phyloP scores from a whole-genome alignment of 2,329 filamentous ascomycete genomes.

The Aspergillus sp. region DNA sequence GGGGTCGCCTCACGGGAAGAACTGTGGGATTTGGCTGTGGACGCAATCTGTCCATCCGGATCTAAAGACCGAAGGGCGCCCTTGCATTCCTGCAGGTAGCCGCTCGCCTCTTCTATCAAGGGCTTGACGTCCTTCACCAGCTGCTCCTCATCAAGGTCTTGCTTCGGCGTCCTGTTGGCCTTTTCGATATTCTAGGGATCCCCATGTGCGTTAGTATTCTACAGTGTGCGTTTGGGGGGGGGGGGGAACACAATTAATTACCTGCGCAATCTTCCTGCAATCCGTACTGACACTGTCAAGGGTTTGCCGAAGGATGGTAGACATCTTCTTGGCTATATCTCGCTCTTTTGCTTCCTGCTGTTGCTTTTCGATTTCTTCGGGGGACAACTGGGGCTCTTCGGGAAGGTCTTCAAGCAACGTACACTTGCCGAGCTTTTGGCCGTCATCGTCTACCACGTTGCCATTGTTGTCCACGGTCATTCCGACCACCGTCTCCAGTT shows the following conservation, averaged over 20 bases:
- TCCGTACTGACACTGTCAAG: conserved; percentile 81
- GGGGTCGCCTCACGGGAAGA: conserved; percentile 72
- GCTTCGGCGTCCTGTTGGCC: conserved; percentile 75
- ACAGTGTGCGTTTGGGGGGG: neutral
- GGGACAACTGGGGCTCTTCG: conserved; percentile 31
- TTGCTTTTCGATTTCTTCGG: conserved; percentile 53
- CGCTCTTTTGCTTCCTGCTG: conserved; percentile 64
- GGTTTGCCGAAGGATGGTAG: conserved; percentile 68
- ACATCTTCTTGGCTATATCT: conserved; percentile 76
- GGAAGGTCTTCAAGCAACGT: conserved; percentile 59
- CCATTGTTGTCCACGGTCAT: conserved; percentile 48
- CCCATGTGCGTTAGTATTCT: too few relatives aligned
- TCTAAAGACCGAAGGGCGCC: conserved; percentile 83
- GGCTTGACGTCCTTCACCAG: conserved; percentile 84
- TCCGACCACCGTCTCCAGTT: conserved; percentile 40
- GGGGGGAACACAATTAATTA: conserved; percentile 47
- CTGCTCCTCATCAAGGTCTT: conserved; percentile 86
- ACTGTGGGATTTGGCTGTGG: conserved; percentile 78
- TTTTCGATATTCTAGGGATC: conserved; percentile 65
- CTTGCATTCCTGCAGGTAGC: conserved; percentile 81
- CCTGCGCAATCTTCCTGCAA: conserved; percentile 79
- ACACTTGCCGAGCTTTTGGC: conserved; percentile 63
- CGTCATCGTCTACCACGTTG: conserved; percentile 57
- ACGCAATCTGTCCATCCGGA: conserved; percentile 80
- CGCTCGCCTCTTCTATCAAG: conserved; percentile 79